Conservation (phyloP, 2,329 filamentous ascomycete genomes). For the Cryphonectria japonica region DNA sequence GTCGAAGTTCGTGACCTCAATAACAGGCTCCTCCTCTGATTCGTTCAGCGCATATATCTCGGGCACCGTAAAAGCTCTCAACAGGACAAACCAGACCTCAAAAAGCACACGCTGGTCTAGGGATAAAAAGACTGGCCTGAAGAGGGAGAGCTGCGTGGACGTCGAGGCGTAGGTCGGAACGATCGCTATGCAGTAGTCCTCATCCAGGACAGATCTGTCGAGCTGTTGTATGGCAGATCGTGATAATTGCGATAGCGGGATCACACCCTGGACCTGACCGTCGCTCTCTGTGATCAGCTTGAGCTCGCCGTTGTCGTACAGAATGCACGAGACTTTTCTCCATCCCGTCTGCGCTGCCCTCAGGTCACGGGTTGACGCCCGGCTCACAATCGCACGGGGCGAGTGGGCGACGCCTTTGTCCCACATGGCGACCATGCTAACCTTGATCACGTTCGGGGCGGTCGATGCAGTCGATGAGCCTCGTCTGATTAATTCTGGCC, state of each 20-base stretch:
- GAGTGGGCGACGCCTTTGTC: slow-evolving; percentile 70
- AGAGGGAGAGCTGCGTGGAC: slow-evolving; percentile 72
- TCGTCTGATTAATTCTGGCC: slow-evolving; percentile 50
- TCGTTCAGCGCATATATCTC: slow-evolving; percentile 76
- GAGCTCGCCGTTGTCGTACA: slow-evolving; percentile 93
- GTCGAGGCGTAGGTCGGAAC: slow-evolving; percentile 88
- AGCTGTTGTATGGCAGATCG: slow-evolving; percentile 89
- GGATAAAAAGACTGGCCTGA: slow-evolving; percentile 87
- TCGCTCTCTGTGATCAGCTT: slow-evolving; percentile 89
- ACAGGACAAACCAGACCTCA: slow-evolving; percentile 93
- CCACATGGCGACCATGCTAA: slow-evolving; percentile 89
- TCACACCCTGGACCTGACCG: slow-evolving; percentile 75
- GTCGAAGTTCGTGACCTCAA: slow-evolving; percentile 46
- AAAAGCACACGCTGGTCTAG: slow-evolving; percentile 88
- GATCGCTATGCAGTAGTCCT: slow-evolving; percentile 92
- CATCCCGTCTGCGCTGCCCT: slow-evolving; percentile 66
- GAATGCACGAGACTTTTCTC: slow-evolving; percentile 87
- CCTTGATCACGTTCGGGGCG: slow-evolving; percentile 75
- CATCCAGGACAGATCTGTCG: slow-evolving; percentile 86
- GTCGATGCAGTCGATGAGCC: slow-evolving; percentile 42
- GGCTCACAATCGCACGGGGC: slow-evolving; percentile 59
- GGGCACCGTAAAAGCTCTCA: slow-evolving; percentile 89
- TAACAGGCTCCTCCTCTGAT: slow-evolving; percentile 46
- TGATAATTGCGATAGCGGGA: slow-evolving; percentile 87
- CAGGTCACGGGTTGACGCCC: slow-evolving; percentile 61